Percentiles rank a stretch among this genome's conserved stretches.
Conservation (phyloP, 306 rosid species). For the Morella rubra region DNA sequence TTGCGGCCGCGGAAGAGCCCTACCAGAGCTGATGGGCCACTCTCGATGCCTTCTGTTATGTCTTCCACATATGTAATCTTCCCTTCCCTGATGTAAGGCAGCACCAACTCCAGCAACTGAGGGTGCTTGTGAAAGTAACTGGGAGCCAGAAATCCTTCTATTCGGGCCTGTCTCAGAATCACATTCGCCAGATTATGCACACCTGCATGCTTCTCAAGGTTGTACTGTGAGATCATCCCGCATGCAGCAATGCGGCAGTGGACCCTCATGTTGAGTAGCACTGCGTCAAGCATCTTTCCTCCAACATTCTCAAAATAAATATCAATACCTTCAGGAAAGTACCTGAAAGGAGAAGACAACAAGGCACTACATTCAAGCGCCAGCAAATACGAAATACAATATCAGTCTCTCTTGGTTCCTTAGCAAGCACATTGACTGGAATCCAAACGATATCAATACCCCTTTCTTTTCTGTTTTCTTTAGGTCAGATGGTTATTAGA, state of each 20-base stretch:
- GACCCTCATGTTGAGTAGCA: constrained; percentile 20
- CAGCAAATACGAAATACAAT: too few relatives aligned
- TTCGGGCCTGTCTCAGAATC: neutral
- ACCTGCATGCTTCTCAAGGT: constrained; percentile 7
- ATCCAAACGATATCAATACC: too few relatives aligned
- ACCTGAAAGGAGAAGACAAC: neutral
- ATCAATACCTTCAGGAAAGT: constrained; percentile 21
- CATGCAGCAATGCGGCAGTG: constrained; percentile 20
- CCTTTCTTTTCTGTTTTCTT: too few relatives aligned
- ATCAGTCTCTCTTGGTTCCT: too few relatives aligned
- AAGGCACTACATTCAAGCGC: neutral
- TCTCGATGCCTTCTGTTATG: constrained; percentile 45
- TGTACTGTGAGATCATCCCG: constrained; percentile 26
- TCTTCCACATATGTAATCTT: constrained; percentile 41
- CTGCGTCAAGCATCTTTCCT: constrained; percentile 24
- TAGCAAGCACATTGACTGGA: too few relatives aligned
- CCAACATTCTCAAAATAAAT: constrained; percentile 26
- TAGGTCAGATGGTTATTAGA: too few relatives aligned
- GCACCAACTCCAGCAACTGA: constrained; percentile 52
- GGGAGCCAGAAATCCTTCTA: neutral
- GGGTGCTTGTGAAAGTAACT: constrained; percentile 38
- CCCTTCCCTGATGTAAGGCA: constrained; percentile 60
- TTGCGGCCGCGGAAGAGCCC: constrained; percentile 45
- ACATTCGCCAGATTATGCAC: constrained; percentile 2
- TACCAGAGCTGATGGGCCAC: constrained; percentile 35